Percentiles rank a stretch among this genome's conserved stretches.
Evolutionary conservation across 2,329 filamentous ascomycete genomes (phyloP).

Genomic region (Truncatella angustata): DNA sequence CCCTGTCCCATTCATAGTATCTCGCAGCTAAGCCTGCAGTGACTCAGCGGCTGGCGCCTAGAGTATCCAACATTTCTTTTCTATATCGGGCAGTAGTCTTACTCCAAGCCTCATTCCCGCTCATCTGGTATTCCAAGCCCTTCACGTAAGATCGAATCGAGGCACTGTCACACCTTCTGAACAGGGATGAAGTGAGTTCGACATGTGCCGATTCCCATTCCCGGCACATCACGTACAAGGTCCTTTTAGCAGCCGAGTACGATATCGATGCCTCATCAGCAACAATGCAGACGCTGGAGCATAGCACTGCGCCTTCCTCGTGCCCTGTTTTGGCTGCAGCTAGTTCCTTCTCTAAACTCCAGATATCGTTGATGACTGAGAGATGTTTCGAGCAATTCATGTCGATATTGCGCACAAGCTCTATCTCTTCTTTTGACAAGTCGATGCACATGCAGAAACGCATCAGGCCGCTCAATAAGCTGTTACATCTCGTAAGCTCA

Average conservation of each 20-base stretch:
- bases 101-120: conserved; percentile 24
- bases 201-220: conserved; percentile 16
- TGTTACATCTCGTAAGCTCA: conserved; percentile 6
- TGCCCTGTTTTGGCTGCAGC: conserved; percentile 13
- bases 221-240: conserved; percentile 15
- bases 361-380: conserved; percentile 37
- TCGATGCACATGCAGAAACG: conserved; percentile 30
- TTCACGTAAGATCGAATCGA: conserved; percentile 24
- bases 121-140: conserved; percentile 31
- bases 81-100: conserved; percentile 28
- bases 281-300: conserved; percentile 29
- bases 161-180: background rate
- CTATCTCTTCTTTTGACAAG: conserved; percentile 22
- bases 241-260: conserved; percentile 13
- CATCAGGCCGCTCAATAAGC: conserved; percentile 30
- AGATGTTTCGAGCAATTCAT: conserved; percentile 32
- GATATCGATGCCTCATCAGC: conserved; percentile 21
- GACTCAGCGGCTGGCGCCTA: no score
- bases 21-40: no score
- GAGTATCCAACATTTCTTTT: no score
- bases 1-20: no score
- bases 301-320: conserved; percentile 27
- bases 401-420: conserved; percentile 22
- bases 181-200: conserved; percentile 11
- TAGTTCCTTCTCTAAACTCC: conserved; percentile 35